These are phyloP conservation scores for Aspergillus tubingensis DNA, from an alignment of 2,329 filamentous ascomycete species.

Conservation along the genomic window DNA sequence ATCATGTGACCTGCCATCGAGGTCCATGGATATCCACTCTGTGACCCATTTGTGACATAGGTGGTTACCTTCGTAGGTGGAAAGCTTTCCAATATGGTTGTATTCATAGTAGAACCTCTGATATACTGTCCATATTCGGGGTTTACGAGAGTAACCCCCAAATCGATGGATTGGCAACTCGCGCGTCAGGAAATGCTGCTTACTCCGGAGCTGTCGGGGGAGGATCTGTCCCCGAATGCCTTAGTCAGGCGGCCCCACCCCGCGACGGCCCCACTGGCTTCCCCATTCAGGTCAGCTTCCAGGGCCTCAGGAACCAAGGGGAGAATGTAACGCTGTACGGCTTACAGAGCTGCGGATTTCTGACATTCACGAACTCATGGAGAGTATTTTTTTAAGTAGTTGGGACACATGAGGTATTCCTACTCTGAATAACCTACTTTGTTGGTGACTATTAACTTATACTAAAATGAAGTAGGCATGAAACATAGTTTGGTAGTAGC, in stretches of 20 bases:
- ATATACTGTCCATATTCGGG: too few species aligned
- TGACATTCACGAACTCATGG: too few species aligned
- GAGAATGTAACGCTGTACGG: not conserved
- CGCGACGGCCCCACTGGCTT: not conserved
- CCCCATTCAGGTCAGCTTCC: not conserved
- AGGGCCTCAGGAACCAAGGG: not conserved
- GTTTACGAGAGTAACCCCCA: too few species aligned
- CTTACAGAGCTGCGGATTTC: too few species aligned
- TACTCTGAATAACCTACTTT: too few species aligned
- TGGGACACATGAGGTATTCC: too few species aligned
- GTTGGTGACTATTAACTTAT: too few species aligned
- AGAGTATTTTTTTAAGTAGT: too few species aligned
- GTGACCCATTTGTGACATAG: not conserved
- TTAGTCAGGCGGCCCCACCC: constrained; percentile 3
- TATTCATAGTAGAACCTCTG: too few species aligned
- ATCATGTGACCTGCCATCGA: constrained; percentile 5
- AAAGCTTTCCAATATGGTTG: rapidly evolving
- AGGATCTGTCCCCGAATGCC: not conserved
- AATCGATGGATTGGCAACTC: not conserved
- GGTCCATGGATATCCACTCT: not conserved
- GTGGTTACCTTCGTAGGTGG: too few species aligned
- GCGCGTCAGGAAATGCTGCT: not conserved
- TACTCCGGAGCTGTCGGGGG: not conserved
- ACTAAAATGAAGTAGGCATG: too few species aligned
- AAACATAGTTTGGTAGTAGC: too few species aligned